A percentile compares a stretch with the other conserved stretches of the same genome.
Evolutionary conservation across 371 early-diverging fungal species (phyloP).

Genomic region (Mucor racemosus): DNA sequence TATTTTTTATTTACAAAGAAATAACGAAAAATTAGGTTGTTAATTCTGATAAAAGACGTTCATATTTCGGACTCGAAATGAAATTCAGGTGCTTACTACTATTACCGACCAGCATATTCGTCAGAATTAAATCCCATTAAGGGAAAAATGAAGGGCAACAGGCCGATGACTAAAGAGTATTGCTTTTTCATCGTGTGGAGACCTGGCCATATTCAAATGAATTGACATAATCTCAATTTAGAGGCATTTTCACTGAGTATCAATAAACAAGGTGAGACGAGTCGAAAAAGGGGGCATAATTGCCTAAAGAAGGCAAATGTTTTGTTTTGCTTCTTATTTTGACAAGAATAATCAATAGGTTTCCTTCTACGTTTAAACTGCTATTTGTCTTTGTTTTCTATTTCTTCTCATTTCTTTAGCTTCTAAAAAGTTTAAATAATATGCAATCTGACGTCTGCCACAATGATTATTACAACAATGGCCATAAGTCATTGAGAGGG

Average conservation of each 20-base stretch:
- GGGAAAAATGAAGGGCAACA: no score
- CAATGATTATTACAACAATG: background rate
- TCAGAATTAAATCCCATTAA: no score
- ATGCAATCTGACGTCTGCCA: constrained; percentile 11
- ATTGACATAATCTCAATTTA: no score
- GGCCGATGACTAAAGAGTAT: no score
- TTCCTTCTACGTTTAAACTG: background rate
- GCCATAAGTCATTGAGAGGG: constrained; percentile 4
- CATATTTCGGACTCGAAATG: no score
- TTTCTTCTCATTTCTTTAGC: background rate
- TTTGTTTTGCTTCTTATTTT: background rate
- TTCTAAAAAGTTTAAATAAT: constrained; percentile 3
- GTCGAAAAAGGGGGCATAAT: background rate
- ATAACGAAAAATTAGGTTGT: no score
- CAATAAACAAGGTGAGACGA: background rate
- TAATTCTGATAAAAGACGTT: no score
- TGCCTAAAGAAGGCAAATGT: constrained; percentile 12
- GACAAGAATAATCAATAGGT: constrained; percentile 4
- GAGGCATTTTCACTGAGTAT: background rate
- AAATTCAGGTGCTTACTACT: no score
- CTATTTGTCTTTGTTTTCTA: background rate
- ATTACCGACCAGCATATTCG: no score
- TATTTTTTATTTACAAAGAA: no score
- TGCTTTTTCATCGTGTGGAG: no score
- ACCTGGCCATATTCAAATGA: no score